Conservation (phyloP, 106 monocot genomes). For the Acorus calamus region DNA sequence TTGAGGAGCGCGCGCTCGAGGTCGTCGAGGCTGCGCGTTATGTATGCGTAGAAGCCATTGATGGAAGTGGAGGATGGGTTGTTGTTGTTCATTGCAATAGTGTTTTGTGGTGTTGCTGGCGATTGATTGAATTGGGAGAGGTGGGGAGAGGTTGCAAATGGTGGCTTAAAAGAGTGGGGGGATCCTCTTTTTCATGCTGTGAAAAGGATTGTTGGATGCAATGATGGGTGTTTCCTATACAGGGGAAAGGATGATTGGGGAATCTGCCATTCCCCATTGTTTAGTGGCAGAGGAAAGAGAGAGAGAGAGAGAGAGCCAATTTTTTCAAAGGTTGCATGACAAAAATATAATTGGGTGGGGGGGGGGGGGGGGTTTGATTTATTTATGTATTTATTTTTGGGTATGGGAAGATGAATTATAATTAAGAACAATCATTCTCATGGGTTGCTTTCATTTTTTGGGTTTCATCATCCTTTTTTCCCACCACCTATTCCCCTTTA, state of each 20-base stretch:
- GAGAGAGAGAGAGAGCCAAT: too few relatives aligned
- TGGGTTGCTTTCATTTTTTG: too few relatives aligned
- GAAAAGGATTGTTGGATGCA: conserved; percentile 33
- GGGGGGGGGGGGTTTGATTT: too few relatives aligned
- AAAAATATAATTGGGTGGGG: too few relatives aligned
- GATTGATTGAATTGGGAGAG: background rate
- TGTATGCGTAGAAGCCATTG: conserved; percentile 64
- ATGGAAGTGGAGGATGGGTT: conserved; percentile 36
- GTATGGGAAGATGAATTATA: too few relatives aligned
- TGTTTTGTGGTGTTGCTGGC: too few relatives aligned
- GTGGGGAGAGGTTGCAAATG: conserved; percentile 4
- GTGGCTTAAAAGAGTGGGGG: background rate
- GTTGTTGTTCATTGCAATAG: too few relatives aligned
- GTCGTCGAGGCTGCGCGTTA: conserved; percentile 49
- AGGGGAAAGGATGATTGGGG: conserved; percentile 85
- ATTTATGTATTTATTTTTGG: too few relatives aligned
- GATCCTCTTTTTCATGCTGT: conserved; percentile 17
- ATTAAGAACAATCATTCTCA: too few relatives aligned
- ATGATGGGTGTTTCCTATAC: conserved; percentile 93
- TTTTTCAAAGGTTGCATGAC: conserved; percentile 1
- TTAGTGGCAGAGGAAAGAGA: conserved; percentile 16
- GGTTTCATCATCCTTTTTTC: too few relatives aligned
- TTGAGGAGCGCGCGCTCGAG: conserved; percentile 36
- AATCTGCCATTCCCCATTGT: conserved; percentile 49
- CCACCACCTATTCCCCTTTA: too few relatives aligned